phyloP scores from a whole-genome alignment of 139 green algal genomes.

The Haematococcus lacustris region DNA sequence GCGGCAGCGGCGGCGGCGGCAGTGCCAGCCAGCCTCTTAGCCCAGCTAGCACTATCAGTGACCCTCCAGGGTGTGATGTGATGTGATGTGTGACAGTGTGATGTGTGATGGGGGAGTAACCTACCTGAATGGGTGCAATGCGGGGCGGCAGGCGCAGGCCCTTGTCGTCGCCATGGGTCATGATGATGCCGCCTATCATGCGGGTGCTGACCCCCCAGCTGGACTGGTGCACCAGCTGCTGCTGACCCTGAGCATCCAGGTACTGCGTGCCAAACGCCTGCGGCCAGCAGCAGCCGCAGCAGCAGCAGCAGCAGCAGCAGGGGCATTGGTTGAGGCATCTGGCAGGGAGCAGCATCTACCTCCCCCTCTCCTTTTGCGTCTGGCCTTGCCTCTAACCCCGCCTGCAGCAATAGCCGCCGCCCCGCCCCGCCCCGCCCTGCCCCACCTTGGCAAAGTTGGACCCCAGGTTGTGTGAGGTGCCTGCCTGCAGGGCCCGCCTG shows the following conservation, averaged over 20 bases:
- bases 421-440: background rate
- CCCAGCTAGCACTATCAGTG: no score
- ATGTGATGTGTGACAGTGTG: background rate
- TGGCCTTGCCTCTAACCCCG: background rate
- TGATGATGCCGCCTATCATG: constrained; percentile 94
- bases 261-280: constrained; percentile 62
- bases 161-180: constrained; percentile 95
- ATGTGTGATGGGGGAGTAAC: background rate
- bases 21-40: no score
- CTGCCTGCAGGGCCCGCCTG: constrained; percentile 78
- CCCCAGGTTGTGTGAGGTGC: constrained; percentile 95
- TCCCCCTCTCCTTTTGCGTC: no score
- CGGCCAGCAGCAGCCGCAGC: background rate
- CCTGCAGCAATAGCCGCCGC: background rate
- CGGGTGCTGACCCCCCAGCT: constrained; percentile 92
- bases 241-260: constrained; percentile 51
- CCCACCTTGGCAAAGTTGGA: constrained; percentile 85
- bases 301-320: background rate
- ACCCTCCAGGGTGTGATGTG: no score
- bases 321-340: background rate
- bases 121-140: constrained; percentile 87
- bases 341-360: background rate
- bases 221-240: constrained; percentile 82
- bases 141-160: constrained; percentile 84
- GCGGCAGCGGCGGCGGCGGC: no score